A percentile compares a stretch with the other conserved stretches of the same genome.
Evolutionary conservation across 129 eudicot genomes (phyloP).

Genomic region (Helichrysum umbraculigerum): DNA sequence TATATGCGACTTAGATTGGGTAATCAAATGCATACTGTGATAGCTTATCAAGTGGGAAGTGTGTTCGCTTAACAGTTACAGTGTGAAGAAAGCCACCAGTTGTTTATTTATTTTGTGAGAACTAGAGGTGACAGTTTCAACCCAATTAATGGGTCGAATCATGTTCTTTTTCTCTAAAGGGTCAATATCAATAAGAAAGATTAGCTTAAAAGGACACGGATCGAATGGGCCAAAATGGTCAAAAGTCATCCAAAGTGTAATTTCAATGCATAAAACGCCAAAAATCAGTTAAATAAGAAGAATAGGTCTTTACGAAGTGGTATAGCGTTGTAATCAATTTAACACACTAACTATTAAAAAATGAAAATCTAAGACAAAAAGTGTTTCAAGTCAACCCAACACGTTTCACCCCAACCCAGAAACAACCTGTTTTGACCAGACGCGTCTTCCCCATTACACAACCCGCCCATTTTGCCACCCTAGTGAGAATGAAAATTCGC

Average conservation of each 20-base stretch:
- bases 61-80: no score
- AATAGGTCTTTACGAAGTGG: not conserved
- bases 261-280: not conserved
- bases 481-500: not conserved
- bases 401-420: not conserved
- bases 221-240: not conserved
- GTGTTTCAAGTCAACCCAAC: not conserved
- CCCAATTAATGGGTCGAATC: no score
- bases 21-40: not conserved
- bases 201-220: not conserved
- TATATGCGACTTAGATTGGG: not conserved
- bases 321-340: not conserved
- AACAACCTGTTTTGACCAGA: not conserved
- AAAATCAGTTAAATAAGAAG: no score
- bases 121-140: not conserved
- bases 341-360: no score
- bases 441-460: not conserved
- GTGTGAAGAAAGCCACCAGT: no score
- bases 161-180: not conserved
- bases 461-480: not conserved
- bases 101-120: no score
- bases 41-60: not conserved
- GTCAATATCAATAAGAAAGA: not conserved
- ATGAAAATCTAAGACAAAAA: not conserved
- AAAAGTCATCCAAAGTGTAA: not conserved